Percentiles rank a stretch among this genome's conserved stretches.
phyloP scores from a whole-genome alignment of 495 filamentous ascomycete species.

The Oidiodendron maius region DNA sequence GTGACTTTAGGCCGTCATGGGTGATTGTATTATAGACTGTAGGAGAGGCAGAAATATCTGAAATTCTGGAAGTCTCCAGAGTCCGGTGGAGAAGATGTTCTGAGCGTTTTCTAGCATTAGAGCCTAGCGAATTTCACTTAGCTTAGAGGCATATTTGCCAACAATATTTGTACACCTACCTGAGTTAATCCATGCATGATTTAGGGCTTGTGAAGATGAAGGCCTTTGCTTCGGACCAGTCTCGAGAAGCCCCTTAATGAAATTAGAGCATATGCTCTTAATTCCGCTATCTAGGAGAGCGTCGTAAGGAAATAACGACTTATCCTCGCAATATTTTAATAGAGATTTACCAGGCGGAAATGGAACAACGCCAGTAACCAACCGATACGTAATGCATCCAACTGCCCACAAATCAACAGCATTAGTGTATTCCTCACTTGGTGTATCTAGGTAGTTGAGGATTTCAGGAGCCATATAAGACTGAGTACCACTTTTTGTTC shows the following conservation, averaged over 20 bases:
- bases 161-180: not conserved
- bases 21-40: not conserved
- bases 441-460: not conserved
- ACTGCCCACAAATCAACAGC: slow-evolving; percentile 3
- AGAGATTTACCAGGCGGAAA: not conserved
- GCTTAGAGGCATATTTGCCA: not conserved
- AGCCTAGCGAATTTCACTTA: not conserved
- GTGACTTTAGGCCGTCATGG: not conserved
- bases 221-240: slow-evolving; percentile 2
- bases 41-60: not conserved
- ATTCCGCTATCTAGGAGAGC: slow-evolving; percentile 3
- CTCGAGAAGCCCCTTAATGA: slow-evolving; percentile 3
- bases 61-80: not conserved
- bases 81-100: not conserved
- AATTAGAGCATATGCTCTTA: slow-evolving; percentile 6
- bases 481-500: not conserved
- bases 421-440: not conserved
- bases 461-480: too few relatives aligned
- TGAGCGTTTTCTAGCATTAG: not conserved
- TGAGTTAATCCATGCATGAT: slow-evolving; percentile 5
- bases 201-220: slow-evolving; percentile 2
- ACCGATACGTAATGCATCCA: slow-evolving; percentile 5
- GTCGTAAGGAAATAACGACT: not conserved
- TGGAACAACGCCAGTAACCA: slow-evolving; percentile 1
- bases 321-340: too few relatives aligned